phyloP scores from a whole-genome alignment of 768 basidiomycete genomes.

The Tylopilus sp. region DNA sequence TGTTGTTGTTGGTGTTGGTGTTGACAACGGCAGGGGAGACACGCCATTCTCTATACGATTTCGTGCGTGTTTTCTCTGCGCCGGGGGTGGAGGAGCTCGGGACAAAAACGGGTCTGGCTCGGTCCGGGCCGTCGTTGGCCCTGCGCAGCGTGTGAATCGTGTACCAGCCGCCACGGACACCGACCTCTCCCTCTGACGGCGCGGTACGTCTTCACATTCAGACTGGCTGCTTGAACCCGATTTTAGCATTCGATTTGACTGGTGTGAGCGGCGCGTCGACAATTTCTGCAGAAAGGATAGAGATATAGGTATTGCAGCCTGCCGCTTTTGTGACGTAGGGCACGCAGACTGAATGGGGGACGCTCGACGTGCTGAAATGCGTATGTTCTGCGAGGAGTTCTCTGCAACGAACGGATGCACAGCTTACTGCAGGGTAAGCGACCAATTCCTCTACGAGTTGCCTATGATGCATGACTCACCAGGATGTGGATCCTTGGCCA shows the following conservation, averaged over 20 bases:
- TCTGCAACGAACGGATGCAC: neutral
- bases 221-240: neutral
- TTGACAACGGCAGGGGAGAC: neutral
- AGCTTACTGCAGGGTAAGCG: conserved; percentile 5
- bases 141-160: neutral
- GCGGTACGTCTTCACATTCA: neutral
- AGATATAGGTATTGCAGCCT: neutral
- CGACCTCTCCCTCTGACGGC: neutral
- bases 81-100: conserved; percentile 17
- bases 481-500: neutral
- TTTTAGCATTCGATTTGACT: neutral
- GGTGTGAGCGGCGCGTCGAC: neutral
- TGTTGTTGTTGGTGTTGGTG: no score
- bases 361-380: neutral
- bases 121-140: conserved; percentile 10
- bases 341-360: neutral
- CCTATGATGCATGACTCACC: conserved; percentile 2
- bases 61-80: conserved; percentile 13
- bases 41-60: neutral
- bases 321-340: neutral
- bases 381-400: neutral
- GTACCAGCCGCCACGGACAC: neutral
- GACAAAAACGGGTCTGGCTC: conserved; percentile 20
- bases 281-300: neutral
- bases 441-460: neutral